phyloP scores from a whole-genome alignment of 1,284 basidiomycete species.

The Ceratorhiza oryzae-sativae region DNA sequence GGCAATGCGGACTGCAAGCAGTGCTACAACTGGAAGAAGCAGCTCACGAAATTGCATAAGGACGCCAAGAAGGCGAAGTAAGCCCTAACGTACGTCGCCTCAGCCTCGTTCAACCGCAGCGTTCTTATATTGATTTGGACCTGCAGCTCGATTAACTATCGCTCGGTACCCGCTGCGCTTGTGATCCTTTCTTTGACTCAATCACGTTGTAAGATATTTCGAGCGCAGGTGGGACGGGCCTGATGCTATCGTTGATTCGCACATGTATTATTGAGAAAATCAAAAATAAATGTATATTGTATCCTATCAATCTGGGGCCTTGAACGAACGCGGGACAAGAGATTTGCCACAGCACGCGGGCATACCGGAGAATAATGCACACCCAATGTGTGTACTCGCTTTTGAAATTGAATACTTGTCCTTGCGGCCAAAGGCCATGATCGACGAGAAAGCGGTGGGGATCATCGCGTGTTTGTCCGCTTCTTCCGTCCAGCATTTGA shows the following conservation, averaged over 20 bases:
- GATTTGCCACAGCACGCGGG: too few relatives aligned
- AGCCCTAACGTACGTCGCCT: background rate
- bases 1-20: constrained; percentile 51
- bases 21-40: constrained; percentile 56
- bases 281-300: background rate
- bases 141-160: background rate
- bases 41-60: constrained; percentile 52
- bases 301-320: background rate
- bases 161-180: background rate
- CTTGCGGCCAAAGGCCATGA: too few relatives aligned
- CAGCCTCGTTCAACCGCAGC: background rate
- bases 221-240: background rate
- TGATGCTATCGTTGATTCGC: background rate
- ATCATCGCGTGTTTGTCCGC: too few relatives aligned
- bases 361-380: too few relatives aligned
- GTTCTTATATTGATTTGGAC: background rate
- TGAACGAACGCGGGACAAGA: too few relatives aligned
- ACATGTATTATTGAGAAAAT: background rate
- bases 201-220: background rate
- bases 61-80: constrained; percentile 44
- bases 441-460: too few relatives aligned
- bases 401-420: too few relatives aligned
- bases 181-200: background rate
- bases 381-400: too few relatives aligned
- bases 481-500: too few relatives aligned